Conservation (phyloP, 2,329 filamentous ascomycete species). For the Pestalotiopsis fici region DNA sequence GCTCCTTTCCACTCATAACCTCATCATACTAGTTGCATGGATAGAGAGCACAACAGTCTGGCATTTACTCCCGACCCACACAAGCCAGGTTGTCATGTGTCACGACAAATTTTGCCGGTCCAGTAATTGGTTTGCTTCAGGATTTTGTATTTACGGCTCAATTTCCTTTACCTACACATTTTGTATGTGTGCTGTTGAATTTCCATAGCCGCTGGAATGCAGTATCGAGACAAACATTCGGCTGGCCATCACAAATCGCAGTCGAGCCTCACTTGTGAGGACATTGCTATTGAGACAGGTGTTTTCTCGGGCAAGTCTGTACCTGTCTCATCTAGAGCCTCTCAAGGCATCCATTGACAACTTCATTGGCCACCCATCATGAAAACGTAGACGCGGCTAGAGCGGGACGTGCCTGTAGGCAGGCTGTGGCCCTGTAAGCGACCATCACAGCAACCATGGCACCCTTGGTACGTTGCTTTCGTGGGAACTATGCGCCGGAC, state of each 20-base stretch:
- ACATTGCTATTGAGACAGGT: background rate
- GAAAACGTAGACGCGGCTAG: conserved; percentile 19
- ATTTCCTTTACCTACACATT: background rate
- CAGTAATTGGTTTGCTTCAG: background rate
- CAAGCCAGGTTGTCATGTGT: background rate
- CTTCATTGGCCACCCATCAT: conserved; percentile 28
- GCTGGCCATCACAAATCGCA: background rate
- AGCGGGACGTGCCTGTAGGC: conserved; percentile 21
- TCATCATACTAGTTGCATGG: background rate
- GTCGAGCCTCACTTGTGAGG: background rate
- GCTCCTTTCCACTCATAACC: background rate
- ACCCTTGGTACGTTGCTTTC: background rate
- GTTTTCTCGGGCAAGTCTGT: background rate
- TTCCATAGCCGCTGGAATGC: background rate
- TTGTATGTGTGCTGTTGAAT: background rate
- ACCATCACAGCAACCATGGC: background rate
- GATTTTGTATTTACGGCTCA: background rate
- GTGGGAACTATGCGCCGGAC: background rate
- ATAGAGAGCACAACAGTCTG: background rate
- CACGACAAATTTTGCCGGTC: background rate
- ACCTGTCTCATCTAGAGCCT: conserved; percentile 31
- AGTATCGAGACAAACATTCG: background rate
- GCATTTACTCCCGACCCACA: background rate
- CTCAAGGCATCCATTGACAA: conserved; percentile 19
- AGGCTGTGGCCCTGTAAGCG: conserved; percentile 13